A percentile compares a stretch with the other conserved stretches of the same genome.
Evolutionary conservation across 2,329 filamentous ascomycete genomes (phyloP).

Genomic region (Elsinoe batatas): DNA sequence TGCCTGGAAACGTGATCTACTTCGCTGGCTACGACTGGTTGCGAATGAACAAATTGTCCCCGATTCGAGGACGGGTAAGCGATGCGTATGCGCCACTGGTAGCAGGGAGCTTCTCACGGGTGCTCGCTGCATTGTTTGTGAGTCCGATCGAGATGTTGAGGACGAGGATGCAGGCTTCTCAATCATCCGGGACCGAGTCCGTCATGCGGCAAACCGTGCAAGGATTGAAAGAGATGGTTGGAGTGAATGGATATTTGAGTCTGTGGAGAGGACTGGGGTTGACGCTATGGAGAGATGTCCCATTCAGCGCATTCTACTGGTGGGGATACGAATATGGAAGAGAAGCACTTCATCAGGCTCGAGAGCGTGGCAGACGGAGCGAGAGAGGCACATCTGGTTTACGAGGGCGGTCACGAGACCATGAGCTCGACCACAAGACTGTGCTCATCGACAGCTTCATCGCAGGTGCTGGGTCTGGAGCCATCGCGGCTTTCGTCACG

Average conservation of each 20-base stretch:
- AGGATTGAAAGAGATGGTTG: slow-evolving; percentile 71
- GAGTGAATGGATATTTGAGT: slow-evolving; percentile 62
- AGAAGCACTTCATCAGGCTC: slow-evolving; percentile 57
- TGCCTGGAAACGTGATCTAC: slow-evolving; percentile 96
- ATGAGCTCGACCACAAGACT: slow-evolving; percentile 57
- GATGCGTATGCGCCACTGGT: slow-evolving; percentile 70
- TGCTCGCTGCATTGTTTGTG: slow-evolving; percentile 72
- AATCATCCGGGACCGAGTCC: slow-evolving; percentile 43
- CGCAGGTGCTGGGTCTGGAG: slow-evolving; percentile 73
- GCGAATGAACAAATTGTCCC: slow-evolving; percentile 62
- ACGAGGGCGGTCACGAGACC: slow-evolving; percentile 45
- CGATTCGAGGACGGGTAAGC: slow-evolving; percentile 50
- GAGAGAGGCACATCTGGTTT: slow-evolving; percentile 17
- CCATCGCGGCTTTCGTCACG: slow-evolving; percentile 76
- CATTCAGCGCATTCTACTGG: slow-evolving; percentile 96
- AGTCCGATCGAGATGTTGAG: slow-evolving; percentile 89
- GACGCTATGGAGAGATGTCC: slow-evolving; percentile 93
- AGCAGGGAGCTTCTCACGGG: slow-evolving; percentile 67
- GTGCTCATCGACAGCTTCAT: slow-evolving; percentile 85
- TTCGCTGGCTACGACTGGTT: slow-evolving; percentile 97
- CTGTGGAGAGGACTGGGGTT: slow-evolving; percentile 85
- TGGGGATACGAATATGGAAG: slow-evolving; percentile 88
- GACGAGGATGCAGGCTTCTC: slow-evolving; percentile 77
- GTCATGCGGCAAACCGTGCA: slow-evolving; percentile 72
- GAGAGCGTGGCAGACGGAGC: slow-evolving; percentile 38